Evolutionary conservation across 164 flowering plant species (phyloP), one percentile per base, ranked within the genome.

Genomic region (Macadamia tetraphylla): DNA sequence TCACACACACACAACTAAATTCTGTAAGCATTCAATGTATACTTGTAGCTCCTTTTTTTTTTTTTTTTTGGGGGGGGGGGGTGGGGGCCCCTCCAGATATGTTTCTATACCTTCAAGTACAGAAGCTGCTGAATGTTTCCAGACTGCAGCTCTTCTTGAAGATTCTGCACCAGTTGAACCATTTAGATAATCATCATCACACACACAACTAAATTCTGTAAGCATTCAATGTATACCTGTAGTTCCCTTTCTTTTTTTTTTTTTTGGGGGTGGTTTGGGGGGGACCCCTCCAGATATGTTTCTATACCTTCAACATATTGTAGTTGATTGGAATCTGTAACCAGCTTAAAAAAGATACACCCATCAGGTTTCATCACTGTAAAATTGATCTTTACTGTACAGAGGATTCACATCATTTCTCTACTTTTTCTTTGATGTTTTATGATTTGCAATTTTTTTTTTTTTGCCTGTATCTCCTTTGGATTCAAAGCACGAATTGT

Each of bases 91-190:
- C 0, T 59, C 29, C 8, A 4, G 30, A 52, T 6, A 17, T 13
- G 15, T 52, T 52, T 0, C n/a, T 17, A 1, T 52, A 13, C 12
- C 2, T 51, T 13, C 55, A 51, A 2, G 13, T 13, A 51, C 13
- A n/a, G 97, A 91, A 70, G 88, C 91, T 13, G 79, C 79, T 1
- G 97, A 92, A 53, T 94, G 97, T 76, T 94, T 94, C 67, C 83
- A 85, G 76, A 92, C 92, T 71, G 96, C 97, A n/a, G 81, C 80
- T 42, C 58, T 85, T 64, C 88, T 94, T 49, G 82, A 90, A 77
- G 97, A 94, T 70, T 62, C 94, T 72, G 88, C 86, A 17, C 97
- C 97, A 18, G 75, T 94, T 67, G 97, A 92, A 70, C 91, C 94
- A 53, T 92, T 90, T 74, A 85, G 95, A 83, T 86, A 81, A 85